Evolutionary conservation across 768 basidiomycete species (phyloP), one percentile per base, ranked within the genome.

Genomic region (Pleurotus pulmonarius): DNA sequence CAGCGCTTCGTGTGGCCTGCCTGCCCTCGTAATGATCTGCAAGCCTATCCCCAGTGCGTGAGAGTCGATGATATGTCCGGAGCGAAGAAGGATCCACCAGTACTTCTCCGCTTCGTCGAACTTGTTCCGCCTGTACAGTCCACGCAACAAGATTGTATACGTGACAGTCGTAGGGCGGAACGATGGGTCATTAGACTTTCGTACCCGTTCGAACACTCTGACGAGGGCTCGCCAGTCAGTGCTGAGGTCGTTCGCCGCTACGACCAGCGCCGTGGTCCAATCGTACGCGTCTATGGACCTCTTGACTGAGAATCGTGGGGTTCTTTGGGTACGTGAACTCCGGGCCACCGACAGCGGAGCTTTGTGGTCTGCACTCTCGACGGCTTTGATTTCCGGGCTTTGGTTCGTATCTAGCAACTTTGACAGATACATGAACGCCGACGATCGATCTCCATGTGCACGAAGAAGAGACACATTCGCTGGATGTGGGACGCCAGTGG

Each of bases 91-190:
- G 46, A 70, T 67, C 24, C 71, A 63, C 81, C 81, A 85, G 22
- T 75, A 67, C 1, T 60, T 60, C 38, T 74, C 63, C 0, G 86
- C 85, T 2, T 70, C 64, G 5, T 63, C 48, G 54, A 66, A 68
- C 12, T 75, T 73, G 24, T 69, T 60, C 46, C 80, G 79, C 9
- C 69, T 67, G 11, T 85, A 60, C 6, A 88, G 68, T 0, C 80
- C 85, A 26, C 76, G 76, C 40, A 88, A 73, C 56, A 84, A 67
- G 25, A 82, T 68, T 16, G 82, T 84, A 61, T 84, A 79, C 0
- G 83, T 76, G 0, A 71, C 77, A 11, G 75, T 68, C 2, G 74
- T 80, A 0, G 79, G 76, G 24, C 67, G 69, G 20, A 79, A 46
- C 43, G 60, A n/a, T 20, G 46, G 49, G 8, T 65, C 64, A 37